Evolutionary conservation across 768 basidiomycete species (phyloP).

Genomic region (Pulveroboletus ravenelii): DNA sequence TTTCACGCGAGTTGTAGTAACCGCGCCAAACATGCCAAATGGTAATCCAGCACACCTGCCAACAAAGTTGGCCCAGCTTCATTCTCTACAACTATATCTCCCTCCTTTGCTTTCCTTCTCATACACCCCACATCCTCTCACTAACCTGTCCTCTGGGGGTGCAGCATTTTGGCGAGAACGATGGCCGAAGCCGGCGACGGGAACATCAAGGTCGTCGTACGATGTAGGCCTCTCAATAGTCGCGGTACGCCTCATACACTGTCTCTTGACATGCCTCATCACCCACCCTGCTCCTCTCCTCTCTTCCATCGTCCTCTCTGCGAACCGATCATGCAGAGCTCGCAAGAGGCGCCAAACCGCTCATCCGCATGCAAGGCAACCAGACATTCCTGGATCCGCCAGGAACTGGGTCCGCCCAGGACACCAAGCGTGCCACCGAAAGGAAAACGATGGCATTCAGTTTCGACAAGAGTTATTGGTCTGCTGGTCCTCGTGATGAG

Average conservation of each 20-base stretch:
- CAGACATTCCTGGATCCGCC: slow-evolving; percentile 92
- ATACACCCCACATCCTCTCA: slow-evolving; percentile 5
- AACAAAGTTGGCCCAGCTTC: neutral
- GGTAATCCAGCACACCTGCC: neutral
- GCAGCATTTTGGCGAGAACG: slow-evolving; percentile 18
- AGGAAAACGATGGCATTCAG: slow-evolving; percentile 87
- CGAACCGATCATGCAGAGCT: slow-evolving; percentile 54
- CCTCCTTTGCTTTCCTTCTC: slow-evolving; percentile 2
- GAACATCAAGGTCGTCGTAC: slow-evolving; percentile 89
- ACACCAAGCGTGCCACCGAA: slow-evolving; percentile 80
- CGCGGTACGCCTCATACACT: slow-evolving; percentile 58
- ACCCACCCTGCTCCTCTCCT: neutral
- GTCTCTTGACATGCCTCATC: neutral
- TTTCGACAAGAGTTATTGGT: slow-evolving; percentile 99
- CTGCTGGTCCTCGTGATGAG: slow-evolving; percentile 85
- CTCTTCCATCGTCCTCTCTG: neutral
- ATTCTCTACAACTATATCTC: slow-evolving; percentile 8
- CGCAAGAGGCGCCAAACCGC: slow-evolving; percentile 85
- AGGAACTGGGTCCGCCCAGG: slow-evolving; percentile 62
- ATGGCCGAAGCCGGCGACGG: slow-evolving; percentile 81
- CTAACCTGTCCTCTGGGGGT: slow-evolving; percentile 9
- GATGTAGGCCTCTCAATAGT: slow-evolving; percentile 95
- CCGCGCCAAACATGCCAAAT: slow-evolving; percentile 10
- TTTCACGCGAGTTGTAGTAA: slow-evolving; percentile 20
- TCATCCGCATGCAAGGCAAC: slow-evolving; percentile 94